These are phyloP conservation scores for Leersia perrieri DNA, from an alignment of 176 grass and related monocot genomes.

Conservation along the genomic window DNA sequence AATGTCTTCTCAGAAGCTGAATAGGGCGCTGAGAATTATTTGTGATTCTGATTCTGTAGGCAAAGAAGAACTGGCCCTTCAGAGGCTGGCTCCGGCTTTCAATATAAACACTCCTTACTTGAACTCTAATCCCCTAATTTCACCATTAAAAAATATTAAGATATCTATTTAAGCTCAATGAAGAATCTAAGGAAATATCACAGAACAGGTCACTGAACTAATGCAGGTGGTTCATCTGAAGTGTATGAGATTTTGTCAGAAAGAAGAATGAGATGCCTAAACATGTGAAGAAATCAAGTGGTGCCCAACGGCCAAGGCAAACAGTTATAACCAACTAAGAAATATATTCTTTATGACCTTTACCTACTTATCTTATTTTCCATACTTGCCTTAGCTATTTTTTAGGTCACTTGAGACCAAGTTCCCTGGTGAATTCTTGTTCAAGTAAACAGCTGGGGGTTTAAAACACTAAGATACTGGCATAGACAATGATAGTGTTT, in stretches of 20 bases:
- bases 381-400: background rate
- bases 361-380: background rate
- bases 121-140: conserved; percentile 75
- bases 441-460: background rate
- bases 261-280: background rate
- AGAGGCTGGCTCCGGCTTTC: conserved; percentile 71
- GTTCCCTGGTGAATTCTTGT: conserved; percentile 4
- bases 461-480: background rate
- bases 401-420: background rate
- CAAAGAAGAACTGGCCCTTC: conserved; percentile 86
- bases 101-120: conserved; percentile 90
- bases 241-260: background rate
- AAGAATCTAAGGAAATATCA: background rate
- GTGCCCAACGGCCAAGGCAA: background rate
- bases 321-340: background rate
- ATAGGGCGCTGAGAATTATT: conserved; percentile 71
- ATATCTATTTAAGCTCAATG: background rate
- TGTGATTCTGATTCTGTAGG: conserved; percentile 82
- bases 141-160: conserved; percentile 22
- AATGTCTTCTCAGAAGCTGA: conserved; percentile 75
- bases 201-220: background rate
- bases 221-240: background rate
- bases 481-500: conserved; percentile 10
- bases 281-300: conserved; percentile 17
- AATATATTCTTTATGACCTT: background rate